These are phyloP conservation scores for Strigomonas oncopelti DNA, from an alignment of 208 protist species.

Conservation along the genomic window DNA sequence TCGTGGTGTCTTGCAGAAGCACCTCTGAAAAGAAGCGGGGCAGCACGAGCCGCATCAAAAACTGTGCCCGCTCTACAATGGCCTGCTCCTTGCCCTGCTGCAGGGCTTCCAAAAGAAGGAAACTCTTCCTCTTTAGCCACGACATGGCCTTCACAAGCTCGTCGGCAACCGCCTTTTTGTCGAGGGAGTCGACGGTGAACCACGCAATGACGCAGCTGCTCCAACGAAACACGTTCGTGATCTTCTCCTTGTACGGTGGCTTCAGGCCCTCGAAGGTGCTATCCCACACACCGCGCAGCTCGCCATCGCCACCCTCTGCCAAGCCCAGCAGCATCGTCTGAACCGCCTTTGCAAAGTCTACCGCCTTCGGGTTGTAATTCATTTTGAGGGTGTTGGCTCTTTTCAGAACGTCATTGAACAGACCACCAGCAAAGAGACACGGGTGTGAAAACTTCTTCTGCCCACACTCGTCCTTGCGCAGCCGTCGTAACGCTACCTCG, in stretches of 20 bases:
- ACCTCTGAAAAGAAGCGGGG: constrained; percentile 54
- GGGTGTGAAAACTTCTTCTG: neutral
- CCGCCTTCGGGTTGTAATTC: constrained; percentile 5
- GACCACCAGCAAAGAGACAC: neutral
- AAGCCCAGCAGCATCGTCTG: constrained; percentile 24
- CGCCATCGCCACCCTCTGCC: neutral
- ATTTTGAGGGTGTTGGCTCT: neutral
- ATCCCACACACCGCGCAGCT: neutral
- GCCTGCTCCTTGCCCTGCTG: constrained; percentile 63
- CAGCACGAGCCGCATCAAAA: constrained; percentile 67
- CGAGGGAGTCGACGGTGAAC: constrained; percentile 1
- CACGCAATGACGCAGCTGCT: constrained; percentile 6
- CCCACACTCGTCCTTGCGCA: neutral
- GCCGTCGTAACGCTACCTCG: neutral
- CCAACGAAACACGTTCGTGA: neutral
- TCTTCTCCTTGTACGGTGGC: neutral
- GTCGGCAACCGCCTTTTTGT: constrained; percentile 6
- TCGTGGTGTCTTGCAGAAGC: constrained; percentile 36
- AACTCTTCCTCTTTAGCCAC: constrained; percentile 58
- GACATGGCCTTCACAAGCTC: constrained; percentile 50
- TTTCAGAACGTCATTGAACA: neutral
- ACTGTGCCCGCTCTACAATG: constrained; percentile 64
- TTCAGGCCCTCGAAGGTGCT: neutral
- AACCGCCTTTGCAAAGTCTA: neutral
- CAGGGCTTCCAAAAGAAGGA: constrained; percentile 76